phyloP scores from a whole-genome alignment of 139 green algal genomes.

The Coccomyxa sp. region DNA sequence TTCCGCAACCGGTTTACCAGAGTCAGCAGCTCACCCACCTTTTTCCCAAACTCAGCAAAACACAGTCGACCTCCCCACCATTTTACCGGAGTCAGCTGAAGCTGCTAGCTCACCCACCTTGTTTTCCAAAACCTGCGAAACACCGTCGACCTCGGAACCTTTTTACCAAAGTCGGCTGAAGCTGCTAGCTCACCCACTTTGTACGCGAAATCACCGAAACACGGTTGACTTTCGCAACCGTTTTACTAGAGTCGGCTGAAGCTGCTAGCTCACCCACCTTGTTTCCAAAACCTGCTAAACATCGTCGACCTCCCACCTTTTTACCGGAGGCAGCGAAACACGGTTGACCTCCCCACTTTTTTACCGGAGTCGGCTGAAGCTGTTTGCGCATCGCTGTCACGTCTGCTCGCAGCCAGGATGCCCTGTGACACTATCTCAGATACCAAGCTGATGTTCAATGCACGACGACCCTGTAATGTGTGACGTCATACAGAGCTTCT shows the following conservation, averaged over 20 bases:
- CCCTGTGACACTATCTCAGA: neutral
- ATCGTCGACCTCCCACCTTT: neutral
- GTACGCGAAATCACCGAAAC: neutral
- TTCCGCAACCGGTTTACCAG: neutral
- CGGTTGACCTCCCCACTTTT: neutral
- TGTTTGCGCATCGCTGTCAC: neutral
- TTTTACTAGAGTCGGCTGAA: neutral
- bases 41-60: neutral
- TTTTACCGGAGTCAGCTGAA: neutral
- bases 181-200: neutral
- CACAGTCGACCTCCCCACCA: neutral
- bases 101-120: neutral
- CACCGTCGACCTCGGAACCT: neutral
- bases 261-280: neutral
- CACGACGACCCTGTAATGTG: neutral
- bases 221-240: neutral
- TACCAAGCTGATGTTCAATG: neutral
- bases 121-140: neutral
- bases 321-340: neutral
- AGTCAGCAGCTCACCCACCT: neutral
- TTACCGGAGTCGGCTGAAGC: neutral
- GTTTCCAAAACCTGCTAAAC: neutral
- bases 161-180: conserved; percentile 1
- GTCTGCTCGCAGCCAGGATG: neutral
- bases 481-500: neutral